Base-by-base conservation (phyloP, 768 basidiomycete species). In the Steccherinum ochraceum region DNA sequence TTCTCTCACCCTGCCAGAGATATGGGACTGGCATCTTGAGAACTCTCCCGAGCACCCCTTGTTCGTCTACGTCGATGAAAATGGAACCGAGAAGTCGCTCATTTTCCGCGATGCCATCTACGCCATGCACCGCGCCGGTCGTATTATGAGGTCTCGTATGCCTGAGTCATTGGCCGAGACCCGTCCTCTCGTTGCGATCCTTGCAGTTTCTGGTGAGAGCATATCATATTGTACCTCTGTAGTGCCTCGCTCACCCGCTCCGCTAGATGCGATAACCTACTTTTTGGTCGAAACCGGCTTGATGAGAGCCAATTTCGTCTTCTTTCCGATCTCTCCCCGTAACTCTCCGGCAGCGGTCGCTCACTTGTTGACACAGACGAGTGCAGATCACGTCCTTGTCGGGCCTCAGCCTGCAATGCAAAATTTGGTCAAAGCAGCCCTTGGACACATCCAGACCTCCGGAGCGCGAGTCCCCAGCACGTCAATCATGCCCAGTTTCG, bases 1-100 rank as follows among this genome's bases (percentile, higher is more conserved):
- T 18, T 59, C 58, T 11, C 55, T 72, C 7, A 58, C 60, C 13
- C 21, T 70, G 2, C 63, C 67, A n/a, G 67, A 70, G 43, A 56
- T 71, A 5, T 66, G 58, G 45, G 69, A 71, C 40, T 66, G 56
- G 39, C 65, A 71, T 30, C 41, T 46, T 19, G 18, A 40, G n/a
- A 39, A 62, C 39, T 66, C 58, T 43, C 56, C 66, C 1, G 44
- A 52, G 24, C 67, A 70, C 40, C 63, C 64, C 5, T 21, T 63
- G 13, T 68, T 64, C 56, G 46, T 59, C 13, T 67, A 55, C 50
- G 51, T 52, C 2, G 59, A 61, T 41, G 52, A 43, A 7, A 40
- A 39, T 10, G 57, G 58, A 12, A 24, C 19, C 12, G 23, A 18
- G 21, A 41, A 23, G 16, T 45, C 48, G 2, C 53, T 63, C 25